These are phyloP conservation scores for Beauveria scarabaeidicola DNA, from an alignment of 2,329 filamentous ascomycete genomes.

Conservation along the genomic window DNA sequence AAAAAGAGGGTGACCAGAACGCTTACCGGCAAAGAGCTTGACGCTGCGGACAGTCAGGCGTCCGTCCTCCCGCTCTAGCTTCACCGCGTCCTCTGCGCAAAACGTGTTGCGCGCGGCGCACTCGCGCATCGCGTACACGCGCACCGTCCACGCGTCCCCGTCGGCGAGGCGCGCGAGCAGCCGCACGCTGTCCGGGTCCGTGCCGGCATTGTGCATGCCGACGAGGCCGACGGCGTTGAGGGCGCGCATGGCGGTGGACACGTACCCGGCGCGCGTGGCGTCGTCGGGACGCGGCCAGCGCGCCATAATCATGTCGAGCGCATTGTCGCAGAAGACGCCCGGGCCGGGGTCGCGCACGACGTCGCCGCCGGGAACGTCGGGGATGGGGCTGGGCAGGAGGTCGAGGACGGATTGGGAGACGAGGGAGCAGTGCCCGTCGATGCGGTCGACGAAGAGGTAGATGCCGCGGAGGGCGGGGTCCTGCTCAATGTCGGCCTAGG, in stretches of 20 bases:
- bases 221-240: conserved; percentile 59
- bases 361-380: conserved; percentile 54
- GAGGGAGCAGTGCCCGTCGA: conserved; percentile 64
- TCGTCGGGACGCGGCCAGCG: conserved; percentile 48
- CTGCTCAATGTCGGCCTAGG: conserved; percentile 44
- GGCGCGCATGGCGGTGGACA: conserved; percentile 52
- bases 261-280: conserved; percentile 43
- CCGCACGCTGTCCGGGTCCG: conserved; percentile 43
- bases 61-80: conserved; percentile 35
- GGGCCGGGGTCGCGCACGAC: conserved; percentile 51
- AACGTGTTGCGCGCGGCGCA: conserved; percentile 56
- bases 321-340: conserved; percentile 67
- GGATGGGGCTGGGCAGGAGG: conserved; percentile 45
- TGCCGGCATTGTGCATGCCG: conserved; percentile 61
- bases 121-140: conserved; percentile 62
- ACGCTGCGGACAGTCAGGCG: conserved; percentile 53
- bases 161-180: conserved; percentile 46
- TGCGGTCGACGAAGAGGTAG: conserved; percentile 61
- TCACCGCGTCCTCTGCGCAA: conserved; percentile 44
- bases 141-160: conserved; percentile 45
- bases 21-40: conserved; percentile 58
- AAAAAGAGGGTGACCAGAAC: not conserved
- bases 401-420: conserved; percentile 56
- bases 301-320: conserved; percentile 52
- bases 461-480: conserved; percentile 43